Evolutionary conservation across 2,329 filamentous ascomycete genomes (phyloP), one percentile per base, ranked within the genome.

Genomic region (Bipolaris sorokiniana): DNA sequence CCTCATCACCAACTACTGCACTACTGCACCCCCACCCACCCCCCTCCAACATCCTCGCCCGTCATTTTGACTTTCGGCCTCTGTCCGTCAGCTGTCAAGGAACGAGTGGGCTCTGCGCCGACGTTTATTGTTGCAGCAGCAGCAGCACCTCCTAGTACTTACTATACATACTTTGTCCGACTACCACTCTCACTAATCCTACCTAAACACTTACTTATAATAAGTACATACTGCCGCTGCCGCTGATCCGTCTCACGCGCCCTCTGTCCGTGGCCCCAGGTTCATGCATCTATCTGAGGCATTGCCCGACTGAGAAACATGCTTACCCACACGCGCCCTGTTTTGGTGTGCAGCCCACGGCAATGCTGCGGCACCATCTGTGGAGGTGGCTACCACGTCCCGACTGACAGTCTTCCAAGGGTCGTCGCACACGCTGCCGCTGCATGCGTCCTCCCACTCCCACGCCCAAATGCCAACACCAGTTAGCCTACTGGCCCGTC

Each of bases 361-460:
- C 51, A 31, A 41, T 48, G 44, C 28, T 11, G 51, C 37, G 15
- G 45, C 28, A 38, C 38, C n/a, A n/a, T 7, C 9, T 37, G 37
- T 41, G 18, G 51, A 48, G 11, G n/a, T 48, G 51, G 44, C 44
- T 20, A 38, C 22, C 15, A 45, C 51, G 16, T 47, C 28, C 44
- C 44, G 28, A 47, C 34, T 11, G 37, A 16, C 10, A 28, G 7
- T 28, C n/a, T 28, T 18, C 26, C 45, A n/a, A 54, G 51, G 34
- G 23, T 42, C 26, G 44, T 44, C 33, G 20, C 47, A 55, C 26
- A 16, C 48, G 38, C 44, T 48, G 51, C 51, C 33, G 51, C 51
- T 34, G 36, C 34, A 48, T 31, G 38, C 46, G 20, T 36, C 26
- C 5, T 18, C 22, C 15, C 26, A 54, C 5, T 18, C 22, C 18